Conservation (phyloP, 164 flowering plant genomes). For the Vitis cinerea region DNA sequence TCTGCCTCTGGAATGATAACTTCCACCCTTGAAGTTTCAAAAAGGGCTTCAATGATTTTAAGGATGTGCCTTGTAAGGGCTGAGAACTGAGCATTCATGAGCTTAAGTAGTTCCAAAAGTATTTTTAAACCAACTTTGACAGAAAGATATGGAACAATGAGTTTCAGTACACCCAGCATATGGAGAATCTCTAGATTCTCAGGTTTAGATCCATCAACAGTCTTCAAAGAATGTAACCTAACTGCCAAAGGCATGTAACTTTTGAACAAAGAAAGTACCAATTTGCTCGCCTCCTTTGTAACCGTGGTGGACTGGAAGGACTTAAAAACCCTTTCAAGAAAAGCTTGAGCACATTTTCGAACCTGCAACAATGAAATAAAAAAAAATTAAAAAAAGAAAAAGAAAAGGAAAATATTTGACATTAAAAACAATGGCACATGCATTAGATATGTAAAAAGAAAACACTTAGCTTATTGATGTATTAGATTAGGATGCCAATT, state of each 20-base stretch:
- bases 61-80: constrained; percentile 54
- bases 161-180: constrained; percentile 55
- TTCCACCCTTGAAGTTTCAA: constrained; percentile 36
- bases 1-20: constrained; percentile 36
- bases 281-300: constrained; percentile 57
- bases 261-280: constrained; percentile 39
- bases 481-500: too few species aligned
- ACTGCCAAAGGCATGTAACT: constrained; percentile 42
- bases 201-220: constrained; percentile 37
- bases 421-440: too few species aligned
- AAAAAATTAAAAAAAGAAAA: background rate
- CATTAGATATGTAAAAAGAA: too few species aligned
- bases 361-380: constrained; percentile 47
- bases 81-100: constrained; percentile 43
- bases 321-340: constrained; percentile 53
- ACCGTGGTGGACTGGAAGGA: constrained; percentile 37
- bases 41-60: constrained; percentile 42
- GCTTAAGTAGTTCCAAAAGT: constrained; percentile 37
- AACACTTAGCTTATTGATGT: too few species aligned
- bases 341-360: constrained; percentile 71
- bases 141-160: constrained; percentile 48
- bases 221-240: constrained; percentile 26
- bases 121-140: constrained; percentile 37
- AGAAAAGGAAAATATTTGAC: background rate
- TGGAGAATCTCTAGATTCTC: constrained; percentile 65